Conservation (phyloP, 2,329 filamentous ascomycete genomes). For the Pseudogymnoascus sp. region DNA sequence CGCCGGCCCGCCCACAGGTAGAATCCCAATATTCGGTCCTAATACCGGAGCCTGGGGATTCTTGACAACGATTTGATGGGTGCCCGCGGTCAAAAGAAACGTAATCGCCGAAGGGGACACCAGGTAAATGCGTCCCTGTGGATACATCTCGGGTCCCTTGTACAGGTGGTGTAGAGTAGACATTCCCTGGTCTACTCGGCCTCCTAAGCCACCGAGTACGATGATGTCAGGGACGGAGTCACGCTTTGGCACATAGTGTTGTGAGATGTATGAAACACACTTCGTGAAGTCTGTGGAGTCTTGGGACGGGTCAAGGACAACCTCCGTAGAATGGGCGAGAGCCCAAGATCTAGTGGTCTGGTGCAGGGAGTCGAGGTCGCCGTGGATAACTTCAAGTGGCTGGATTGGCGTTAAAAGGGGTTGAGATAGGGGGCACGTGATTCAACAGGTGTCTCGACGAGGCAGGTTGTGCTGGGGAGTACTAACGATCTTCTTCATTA, state of each 20-base stretch:
- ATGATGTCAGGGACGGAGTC: conserved; percentile 52
- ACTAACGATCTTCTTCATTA: conserved; percentile 9
- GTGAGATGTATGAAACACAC: conserved; percentile 54
- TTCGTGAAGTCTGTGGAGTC: conserved; percentile 89
- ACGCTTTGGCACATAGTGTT: conserved; percentile 19
- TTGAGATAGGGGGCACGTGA: neutral
- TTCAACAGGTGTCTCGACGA: neutral
- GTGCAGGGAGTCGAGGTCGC: conserved; percentile 80
- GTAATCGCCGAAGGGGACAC: conserved; percentile 75
- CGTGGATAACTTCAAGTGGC: conserved; percentile 66
- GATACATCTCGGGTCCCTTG: conserved; percentile 36
- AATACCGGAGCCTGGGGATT: conserved; percentile 39
- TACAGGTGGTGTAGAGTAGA: conserved; percentile 83
- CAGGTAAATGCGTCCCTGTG: conserved; percentile 59
- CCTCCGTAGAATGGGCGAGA: conserved; percentile 38
- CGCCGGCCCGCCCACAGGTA: conserved; percentile 73
- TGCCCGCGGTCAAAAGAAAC: conserved; percentile 65
- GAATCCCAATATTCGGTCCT: conserved; percentile 73
- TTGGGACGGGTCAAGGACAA: conserved; percentile 71
- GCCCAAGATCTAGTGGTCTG: conserved; percentile 47
- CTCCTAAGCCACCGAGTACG: conserved; percentile 75
- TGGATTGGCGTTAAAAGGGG: conserved; percentile 23
- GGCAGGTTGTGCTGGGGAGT: neutral
- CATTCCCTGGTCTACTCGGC: conserved; percentile 85
- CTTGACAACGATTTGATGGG: conserved; percentile 56